Conservation (phyloP, 495 filamentous ascomycete species). For the Jackrogersella minutella region DNA sequence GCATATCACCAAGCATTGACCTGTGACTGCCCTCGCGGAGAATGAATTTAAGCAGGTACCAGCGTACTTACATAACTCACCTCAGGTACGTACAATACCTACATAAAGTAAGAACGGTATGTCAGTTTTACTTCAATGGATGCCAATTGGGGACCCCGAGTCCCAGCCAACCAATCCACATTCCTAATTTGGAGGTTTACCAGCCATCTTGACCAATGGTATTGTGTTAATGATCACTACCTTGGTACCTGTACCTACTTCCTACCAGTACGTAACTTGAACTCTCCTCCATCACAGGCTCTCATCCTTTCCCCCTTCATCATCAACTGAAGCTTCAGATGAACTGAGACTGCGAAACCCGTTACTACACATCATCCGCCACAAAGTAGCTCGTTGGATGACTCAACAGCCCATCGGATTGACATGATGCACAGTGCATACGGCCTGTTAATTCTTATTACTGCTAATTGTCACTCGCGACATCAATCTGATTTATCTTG, state of each 20-base stretch:
- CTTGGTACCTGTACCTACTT: background rate
- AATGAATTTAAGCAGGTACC: conserved; percentile 6
- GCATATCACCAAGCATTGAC: background rate
- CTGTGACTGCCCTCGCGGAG: conserved; percentile 15
- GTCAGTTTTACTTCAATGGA: background rate
- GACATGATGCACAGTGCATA: background rate
- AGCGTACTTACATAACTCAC: background rate
- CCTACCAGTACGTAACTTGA: background rate
- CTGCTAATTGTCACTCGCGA: background rate
- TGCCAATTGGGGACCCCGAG: background rate
- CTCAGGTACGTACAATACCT: no score
- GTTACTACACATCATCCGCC: background rate
- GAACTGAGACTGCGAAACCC: conserved; percentile 15
- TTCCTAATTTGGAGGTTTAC: conserved; percentile 32
- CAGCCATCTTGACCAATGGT: conserved; percentile 37
- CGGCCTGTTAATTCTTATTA: background rate
- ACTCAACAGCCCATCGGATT: background rate
- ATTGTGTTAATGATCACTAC: conserved; percentile 10
- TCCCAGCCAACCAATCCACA: conserved; percentile 33
- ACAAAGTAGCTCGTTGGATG: background rate
- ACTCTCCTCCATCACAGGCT: conserved; percentile 2
- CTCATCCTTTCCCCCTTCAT: conserved; percentile 1
- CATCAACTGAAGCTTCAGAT: conserved; percentile 11
- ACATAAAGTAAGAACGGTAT: background rate
- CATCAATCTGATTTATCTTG: conserved; percentile 1